Evolutionary conservation across 2,329 filamentous ascomycete genomes (phyloP).

Genomic region (Colletotrichum sp.): DNA sequence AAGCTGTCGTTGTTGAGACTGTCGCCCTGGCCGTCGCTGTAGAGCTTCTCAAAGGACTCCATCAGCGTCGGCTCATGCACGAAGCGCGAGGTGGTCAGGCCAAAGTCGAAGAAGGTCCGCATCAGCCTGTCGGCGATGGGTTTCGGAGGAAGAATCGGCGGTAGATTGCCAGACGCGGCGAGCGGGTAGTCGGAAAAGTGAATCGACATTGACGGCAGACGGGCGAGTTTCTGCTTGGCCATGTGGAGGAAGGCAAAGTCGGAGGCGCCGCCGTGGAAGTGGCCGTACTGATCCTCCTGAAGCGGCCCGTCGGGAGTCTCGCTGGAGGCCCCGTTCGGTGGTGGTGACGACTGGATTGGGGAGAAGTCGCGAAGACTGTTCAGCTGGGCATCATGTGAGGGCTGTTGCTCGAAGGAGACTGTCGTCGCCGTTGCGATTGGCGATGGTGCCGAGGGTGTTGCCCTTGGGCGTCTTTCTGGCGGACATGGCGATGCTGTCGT

Average conservation of each 20-base stretch:
- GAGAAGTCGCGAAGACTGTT: neutral
- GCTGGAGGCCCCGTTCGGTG: neutral
- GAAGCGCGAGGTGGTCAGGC: neutral
- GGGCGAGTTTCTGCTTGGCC: neutral
- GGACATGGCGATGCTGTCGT: neutral
- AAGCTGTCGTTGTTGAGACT: neutral
- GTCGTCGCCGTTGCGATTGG: neutral
- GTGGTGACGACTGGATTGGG: neutral
- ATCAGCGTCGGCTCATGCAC: neutral
- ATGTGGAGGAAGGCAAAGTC: neutral
- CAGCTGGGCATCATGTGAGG: neutral
- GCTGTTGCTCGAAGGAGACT: neutral
- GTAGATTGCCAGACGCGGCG: neutral
- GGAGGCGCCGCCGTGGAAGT: neutral
- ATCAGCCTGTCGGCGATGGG: neutral
- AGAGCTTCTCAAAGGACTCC: neutral
- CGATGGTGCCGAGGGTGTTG: neutral
- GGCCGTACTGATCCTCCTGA: neutral
- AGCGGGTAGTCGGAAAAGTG: neutral
- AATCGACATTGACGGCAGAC: neutral
- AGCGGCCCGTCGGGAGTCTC: neutral
- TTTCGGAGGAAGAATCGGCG: neutral
- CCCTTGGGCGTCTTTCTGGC: neutral
- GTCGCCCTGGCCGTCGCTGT: neutral
- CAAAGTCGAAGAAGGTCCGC: neutral